phyloP scores from a whole-genome alignment of 1,139 yeast species.

The Debaryomycetaceae sp. region DNA sequence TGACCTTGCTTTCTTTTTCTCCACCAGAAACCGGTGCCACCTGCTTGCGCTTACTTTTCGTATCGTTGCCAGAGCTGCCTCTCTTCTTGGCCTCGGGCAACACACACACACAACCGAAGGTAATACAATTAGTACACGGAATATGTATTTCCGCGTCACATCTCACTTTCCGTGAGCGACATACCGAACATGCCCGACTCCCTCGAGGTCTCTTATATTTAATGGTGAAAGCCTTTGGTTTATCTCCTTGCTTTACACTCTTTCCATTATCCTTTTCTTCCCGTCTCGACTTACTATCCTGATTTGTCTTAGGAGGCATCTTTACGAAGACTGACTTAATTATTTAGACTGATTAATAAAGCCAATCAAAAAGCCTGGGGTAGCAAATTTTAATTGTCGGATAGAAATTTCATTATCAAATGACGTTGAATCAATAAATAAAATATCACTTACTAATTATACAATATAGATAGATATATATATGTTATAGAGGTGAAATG shows the following conservation, averaged over 20 bases:
- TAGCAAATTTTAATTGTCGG: neutral
- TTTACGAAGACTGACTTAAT: neutral
- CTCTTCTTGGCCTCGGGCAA: conserved; percentile 58
- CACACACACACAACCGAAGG: conserved; percentile 71
- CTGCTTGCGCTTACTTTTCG: conserved; percentile 17
- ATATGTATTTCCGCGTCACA: conserved; percentile 67
- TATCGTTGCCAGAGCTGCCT: conserved; percentile 26
- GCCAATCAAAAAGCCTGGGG: neutral
- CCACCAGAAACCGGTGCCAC: neutral
- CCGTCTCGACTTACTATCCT: neutral
- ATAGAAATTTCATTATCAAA: neutral
- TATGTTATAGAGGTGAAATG: too few species aligned
- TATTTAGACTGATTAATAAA: neutral
- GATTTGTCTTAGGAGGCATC: conserved; percentile 5
- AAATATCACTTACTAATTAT: too few species aligned
- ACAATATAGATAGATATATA: too few species aligned
- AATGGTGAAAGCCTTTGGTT: conserved; percentile 49
- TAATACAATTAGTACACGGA: conserved; percentile 75
- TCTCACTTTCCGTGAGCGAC: conserved; percentile 71
- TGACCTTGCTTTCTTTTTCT: neutral
- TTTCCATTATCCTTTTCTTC: neutral
- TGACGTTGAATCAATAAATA: too few species aligned
- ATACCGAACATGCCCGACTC: conserved; percentile 51
- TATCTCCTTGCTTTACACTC: conserved; percentile 17
- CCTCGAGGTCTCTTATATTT: conserved; percentile 52